Conservation (phyloP, 192 early-diverging fungal species). For the Globomyces pollinis-pini region DNA sequence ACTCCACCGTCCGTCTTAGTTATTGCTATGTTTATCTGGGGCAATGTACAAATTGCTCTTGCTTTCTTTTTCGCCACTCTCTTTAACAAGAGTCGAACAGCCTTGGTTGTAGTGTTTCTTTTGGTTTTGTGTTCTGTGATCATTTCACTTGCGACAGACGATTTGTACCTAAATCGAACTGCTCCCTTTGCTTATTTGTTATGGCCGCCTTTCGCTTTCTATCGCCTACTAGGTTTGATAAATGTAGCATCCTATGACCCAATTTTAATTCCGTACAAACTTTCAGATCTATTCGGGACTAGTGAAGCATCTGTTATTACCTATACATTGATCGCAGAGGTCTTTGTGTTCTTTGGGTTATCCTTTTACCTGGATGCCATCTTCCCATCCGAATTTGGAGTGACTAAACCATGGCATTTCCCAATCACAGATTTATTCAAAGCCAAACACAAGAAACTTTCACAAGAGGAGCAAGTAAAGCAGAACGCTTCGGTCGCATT, state of each 20-base stretch:
- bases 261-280: constrained; percentile 23
- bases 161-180: constrained; percentile 24
- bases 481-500: not conserved
- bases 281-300: constrained; percentile 24
- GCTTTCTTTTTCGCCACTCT: constrained; percentile 58
- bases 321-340: constrained; percentile 36
- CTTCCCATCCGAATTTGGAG: constrained; percentile 58
- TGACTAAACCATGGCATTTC: constrained; percentile 57
- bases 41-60: constrained; percentile 52
- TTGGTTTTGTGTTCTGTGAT: constrained; percentile 60
- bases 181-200: constrained; percentile 43
- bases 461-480: not conserved
- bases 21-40: constrained; percentile 60
- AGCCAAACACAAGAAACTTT: not conserved
- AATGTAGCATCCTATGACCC: constrained; percentile 38
- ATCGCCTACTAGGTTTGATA: constrained; percentile 42
- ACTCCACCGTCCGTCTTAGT: constrained; percentile 40
- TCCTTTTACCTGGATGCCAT: constrained; percentile 23
- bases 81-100: constrained; percentile 49
- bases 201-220: constrained; percentile 73
- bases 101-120: constrained; percentile 53
- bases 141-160: constrained; percentile 43
- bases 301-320: constrained; percentile 42
- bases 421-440: constrained; percentile 28
- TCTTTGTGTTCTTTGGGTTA: constrained; percentile 28